These are phyloP conservation scores for Pseudogymnoascus sp. DNA, from an alignment of 2,329 filamentous ascomycete species.

Conservation along the genomic window DNA sequence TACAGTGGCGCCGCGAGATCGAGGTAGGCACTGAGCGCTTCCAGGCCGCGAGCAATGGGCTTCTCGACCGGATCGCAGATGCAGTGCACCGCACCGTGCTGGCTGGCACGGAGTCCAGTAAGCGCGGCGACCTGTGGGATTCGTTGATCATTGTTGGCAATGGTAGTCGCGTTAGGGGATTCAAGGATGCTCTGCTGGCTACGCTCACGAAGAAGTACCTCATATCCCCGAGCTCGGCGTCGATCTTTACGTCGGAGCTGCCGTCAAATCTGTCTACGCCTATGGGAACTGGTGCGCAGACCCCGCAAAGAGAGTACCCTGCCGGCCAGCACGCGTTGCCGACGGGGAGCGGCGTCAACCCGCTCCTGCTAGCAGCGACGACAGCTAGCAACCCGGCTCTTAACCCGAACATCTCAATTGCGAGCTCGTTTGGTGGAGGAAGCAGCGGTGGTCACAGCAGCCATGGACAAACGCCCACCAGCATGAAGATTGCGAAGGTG, in stretches of 20 bases:
- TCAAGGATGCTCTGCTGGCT: slow-evolving; percentile 79
- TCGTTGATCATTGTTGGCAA: slow-evolving; percentile 87
- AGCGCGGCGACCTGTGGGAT: slow-evolving; percentile 84
- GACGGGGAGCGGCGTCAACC: slow-evolving; percentile 65
- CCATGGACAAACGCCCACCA: slow-evolving; percentile 61
- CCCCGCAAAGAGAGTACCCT: slow-evolving; percentile 52
- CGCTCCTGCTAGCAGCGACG: slow-evolving; percentile 84
- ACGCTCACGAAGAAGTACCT: slow-evolving; percentile 76
- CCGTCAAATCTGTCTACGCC: slow-evolving; percentile 91
- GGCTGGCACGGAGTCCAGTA: slow-evolving; percentile 73
- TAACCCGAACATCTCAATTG: slow-evolving; percentile 32
- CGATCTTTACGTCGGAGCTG: slow-evolving; percentile 94
- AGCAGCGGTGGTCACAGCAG: slow-evolving; percentile 48
- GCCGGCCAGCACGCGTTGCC: slow-evolving; percentile 46
- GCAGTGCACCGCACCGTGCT: slow-evolving; percentile 78
- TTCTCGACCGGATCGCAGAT: slow-evolving; percentile 76
- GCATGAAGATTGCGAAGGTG: slow-evolving; percentile 55
- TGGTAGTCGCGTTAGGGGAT: slow-evolving; percentile 63
- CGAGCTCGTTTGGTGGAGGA: slow-evolving; percentile 24
- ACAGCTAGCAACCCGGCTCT: slow-evolving; percentile 43
- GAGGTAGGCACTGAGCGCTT: slow-evolving; percentile 73
- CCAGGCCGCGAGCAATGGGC: slow-evolving; percentile 56
- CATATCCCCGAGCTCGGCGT: slow-evolving; percentile 84
- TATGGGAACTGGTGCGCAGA: slow-evolving; percentile 81
- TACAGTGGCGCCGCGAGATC: slow-evolving; percentile 55